Percentiles rank a stretch among this genome's conserved stretches.
Evolutionary conservation across 192 early-diverging fungal species (phyloP).

Genomic region (Rhizophagus clarus): DNA sequence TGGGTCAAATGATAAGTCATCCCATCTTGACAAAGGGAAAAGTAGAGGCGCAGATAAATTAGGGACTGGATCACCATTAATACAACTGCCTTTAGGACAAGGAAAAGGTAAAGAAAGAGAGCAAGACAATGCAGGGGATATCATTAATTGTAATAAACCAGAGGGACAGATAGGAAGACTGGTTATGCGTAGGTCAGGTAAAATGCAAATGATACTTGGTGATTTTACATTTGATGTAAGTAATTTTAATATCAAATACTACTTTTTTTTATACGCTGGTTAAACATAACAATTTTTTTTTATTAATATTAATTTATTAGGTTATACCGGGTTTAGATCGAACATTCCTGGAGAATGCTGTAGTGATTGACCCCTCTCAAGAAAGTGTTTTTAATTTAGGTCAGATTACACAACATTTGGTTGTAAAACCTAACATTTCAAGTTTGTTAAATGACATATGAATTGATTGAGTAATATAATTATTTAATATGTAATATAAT

Average conservation of each 20-base stretch:
- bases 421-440: conserved; percentile 16
- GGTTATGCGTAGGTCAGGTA: not conserved
- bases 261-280: too few species aligned
- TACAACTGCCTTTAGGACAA: not conserved
- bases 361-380: not conserved
- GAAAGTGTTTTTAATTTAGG: conserved; percentile 32
- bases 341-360: conserved; percentile 6
- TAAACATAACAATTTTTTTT: not conserved
- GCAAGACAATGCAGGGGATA: not conserved
- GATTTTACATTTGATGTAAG: conserved; percentile 20
- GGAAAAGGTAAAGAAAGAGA: conserved; percentile 1
- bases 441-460: not conserved
- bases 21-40: not conserved
- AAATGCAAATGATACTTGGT: conserved; percentile 13
- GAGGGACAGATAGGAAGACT: conserved; percentile 14
- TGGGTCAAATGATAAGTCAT: not conserved
- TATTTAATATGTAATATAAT: too few species aligned
- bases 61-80: not conserved
- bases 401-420: not conserved
- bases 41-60: not conserved
- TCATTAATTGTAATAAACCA: not conserved
- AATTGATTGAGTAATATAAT: not conserved
- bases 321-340: not conserved
- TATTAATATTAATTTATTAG: not conserved
- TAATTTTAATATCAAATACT: not conserved